Percentiles rank a stretch among this genome's conserved stretches.
These are phyloP conservation scores for Ceratocystis harringtonii DNA, from an alignment of 2,329 filamentous ascomycete genomes.

Conservation along the genomic window DNA sequence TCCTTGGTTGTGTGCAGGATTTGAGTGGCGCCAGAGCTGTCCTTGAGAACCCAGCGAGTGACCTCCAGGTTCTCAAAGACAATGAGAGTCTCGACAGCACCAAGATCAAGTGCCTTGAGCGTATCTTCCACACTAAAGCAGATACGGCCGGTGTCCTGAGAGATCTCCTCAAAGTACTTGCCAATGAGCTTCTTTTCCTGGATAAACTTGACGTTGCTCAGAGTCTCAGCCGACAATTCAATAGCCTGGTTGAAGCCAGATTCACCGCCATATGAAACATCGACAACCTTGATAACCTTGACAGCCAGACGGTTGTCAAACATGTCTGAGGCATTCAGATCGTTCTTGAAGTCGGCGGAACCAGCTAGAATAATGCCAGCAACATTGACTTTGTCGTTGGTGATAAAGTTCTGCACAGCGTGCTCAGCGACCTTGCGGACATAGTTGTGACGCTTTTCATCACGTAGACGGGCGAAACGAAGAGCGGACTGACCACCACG, in stretches of 20 bases:
- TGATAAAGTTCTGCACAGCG: conserved; percentile 98
- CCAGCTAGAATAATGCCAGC: conserved; percentile 89
- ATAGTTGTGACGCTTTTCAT: conserved; percentile 99
- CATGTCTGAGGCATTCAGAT: conserved; percentile 92
- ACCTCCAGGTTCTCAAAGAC: conserved; percentile 96
- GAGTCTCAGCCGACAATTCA: conserved; percentile 82
- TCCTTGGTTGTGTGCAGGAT: conserved; percentile 79
- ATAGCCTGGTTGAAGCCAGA: conserved; percentile 99
- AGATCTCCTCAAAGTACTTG: conserved; percentile 98
- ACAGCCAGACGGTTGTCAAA: conserved; percentile 81
- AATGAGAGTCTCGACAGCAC: conserved; percentile 86
- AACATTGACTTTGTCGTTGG: conserved; percentile 95
- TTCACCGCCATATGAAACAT: conserved; percentile 96
- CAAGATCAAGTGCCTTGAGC: conserved; percentile 87
- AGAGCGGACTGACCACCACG: conserved; percentile 99
- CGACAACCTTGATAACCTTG: conserved; percentile 99
- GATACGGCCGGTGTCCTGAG: conserved; percentile 88
- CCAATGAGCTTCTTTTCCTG: conserved; percentile 99
- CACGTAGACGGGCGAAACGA: conserved; percentile 97
- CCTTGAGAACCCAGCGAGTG: conserved; percentile 80
- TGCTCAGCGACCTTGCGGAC: conserved; percentile 96
- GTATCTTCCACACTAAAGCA: conserved; percentile 98
- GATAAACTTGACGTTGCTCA: conserved; percentile 99
- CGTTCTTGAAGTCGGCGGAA: conserved; percentile 99
- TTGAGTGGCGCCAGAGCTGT: conserved; percentile 54